These are phyloP conservation scores for Aspergillus chevalieri DNA, from an alignment of 2,329 filamentous ascomycete species.

Conservation along the genomic window DNA sequence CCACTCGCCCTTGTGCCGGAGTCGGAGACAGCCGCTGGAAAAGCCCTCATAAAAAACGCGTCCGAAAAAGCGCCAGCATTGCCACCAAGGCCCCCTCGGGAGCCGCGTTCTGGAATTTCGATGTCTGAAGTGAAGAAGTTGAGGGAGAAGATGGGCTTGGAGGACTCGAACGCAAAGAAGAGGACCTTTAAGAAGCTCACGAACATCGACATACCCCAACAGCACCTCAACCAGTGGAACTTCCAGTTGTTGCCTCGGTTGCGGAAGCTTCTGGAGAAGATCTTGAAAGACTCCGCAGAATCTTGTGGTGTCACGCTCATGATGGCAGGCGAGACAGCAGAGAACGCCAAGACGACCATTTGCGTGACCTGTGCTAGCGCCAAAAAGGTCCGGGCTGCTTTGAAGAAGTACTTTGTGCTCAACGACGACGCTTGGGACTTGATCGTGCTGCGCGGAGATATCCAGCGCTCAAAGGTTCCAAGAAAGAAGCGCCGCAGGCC, in stretches of 20 bases:
- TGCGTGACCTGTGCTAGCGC: slow-evolving; percentile 57
- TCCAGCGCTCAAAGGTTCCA: slow-evolving; percentile 50
- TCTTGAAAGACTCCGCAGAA: slow-evolving; percentile 54
- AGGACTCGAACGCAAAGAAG: slow-evolving; percentile 31
- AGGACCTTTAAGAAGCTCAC: slow-evolving; percentile 41
- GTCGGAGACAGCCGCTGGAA: slow-evolving; percentile 21
- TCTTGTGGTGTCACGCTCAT: slow-evolving; percentile 57
- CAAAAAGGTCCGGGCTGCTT: slow-evolving; percentile 51
- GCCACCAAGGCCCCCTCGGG: slow-evolving; percentile 8
- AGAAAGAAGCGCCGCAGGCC: slow-evolving; percentile 36
- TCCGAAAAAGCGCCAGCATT: background rate
- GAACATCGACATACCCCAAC: slow-evolving; percentile 49
- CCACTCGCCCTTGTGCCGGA: slow-evolving; percentile 35
- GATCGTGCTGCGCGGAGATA: slow-evolving; percentile 55
- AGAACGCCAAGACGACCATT: slow-evolving; percentile 56
- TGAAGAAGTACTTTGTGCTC: slow-evolving; percentile 54
- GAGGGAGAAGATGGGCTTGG: slow-evolving; percentile 15
- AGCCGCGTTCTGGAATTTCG: slow-evolving; percentile 14
- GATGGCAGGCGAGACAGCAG: slow-evolving; percentile 53
- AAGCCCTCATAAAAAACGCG: background rate
- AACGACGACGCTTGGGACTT: slow-evolving; percentile 53
- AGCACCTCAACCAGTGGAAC: slow-evolving; percentile 55
- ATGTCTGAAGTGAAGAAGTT: slow-evolving; percentile 19
- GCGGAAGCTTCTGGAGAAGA: slow-evolving; percentile 53
- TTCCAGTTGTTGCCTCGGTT: slow-evolving; percentile 52